A percentile compares a stretch with the other conserved stretches of the same genome.
Conservation (phyloP, 306 rosid genomes). For the Mimosa pudica region DNA sequence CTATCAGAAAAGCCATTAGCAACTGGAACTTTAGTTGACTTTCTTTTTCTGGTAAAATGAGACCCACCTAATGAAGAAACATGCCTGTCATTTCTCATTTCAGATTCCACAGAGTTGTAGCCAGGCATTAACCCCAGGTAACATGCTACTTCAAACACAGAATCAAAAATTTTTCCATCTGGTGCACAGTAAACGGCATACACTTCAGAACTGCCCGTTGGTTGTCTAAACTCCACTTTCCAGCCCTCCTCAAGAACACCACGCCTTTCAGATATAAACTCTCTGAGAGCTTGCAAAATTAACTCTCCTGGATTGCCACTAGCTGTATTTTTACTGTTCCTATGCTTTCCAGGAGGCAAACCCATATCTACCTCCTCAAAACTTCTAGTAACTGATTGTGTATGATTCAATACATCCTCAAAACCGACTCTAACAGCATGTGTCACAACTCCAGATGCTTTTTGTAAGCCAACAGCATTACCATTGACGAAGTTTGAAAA, state of each 20-base stretch:
- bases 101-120: slow-evolving; percentile 58
- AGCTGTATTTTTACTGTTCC: slow-evolving; percentile 55
- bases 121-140: slow-evolving; percentile 79
- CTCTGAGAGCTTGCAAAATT: slow-evolving; percentile 89
- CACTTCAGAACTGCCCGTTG: slow-evolving; percentile 62
- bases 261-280: slow-evolving; percentile 76
- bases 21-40: slow-evolving; percentile 45
- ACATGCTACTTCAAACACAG: slow-evolving; percentile 92
- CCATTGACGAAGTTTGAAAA: slow-evolving; percentile 61
- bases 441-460: slow-evolving; percentile 59
- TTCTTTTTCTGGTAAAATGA: slow-evolving; percentile 67
- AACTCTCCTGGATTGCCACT: slow-evolving; percentile 61
- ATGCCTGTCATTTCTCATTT: slow-evolving; percentile 60
- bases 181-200: slow-evolving; percentile 96
- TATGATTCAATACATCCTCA: slow-evolving; percentile 71
- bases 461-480: slow-evolving; percentile 66
- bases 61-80: slow-evolving; percentile 51
- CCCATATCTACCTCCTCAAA: slow-evolving; percentile 63
- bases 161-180: slow-evolving; percentile 89
- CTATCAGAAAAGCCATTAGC: slow-evolving; percentile 75
- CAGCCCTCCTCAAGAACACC: slow-evolving; percentile 96
- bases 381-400: slow-evolving; percentile 51
- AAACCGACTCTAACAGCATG: slow-evolving; percentile 66
- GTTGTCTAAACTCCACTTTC: slow-evolving; percentile 84
- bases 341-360: slow-evolving; percentile 60